Evolutionary conservation across 768 basidiomycete species (phyloP), one percentile per base, ranked within the genome.

Genomic region (Leccinum longicurvipes): DNA sequence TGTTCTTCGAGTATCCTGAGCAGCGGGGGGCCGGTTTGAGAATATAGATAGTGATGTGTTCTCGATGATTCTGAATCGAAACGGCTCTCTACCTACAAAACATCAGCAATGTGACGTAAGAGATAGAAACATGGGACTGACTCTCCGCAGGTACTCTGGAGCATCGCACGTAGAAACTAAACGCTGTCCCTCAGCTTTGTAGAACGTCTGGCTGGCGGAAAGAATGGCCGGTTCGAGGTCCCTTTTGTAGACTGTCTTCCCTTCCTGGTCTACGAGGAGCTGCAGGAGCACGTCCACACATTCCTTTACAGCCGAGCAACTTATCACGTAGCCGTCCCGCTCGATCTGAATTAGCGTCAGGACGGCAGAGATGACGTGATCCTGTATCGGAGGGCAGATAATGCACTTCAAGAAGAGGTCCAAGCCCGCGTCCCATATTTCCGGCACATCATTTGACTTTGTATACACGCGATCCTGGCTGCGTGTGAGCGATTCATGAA

Each of bases 381-480:
- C 83, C 62, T 89, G 85, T 73, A 98, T 95, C 48, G 93, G 86
- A 41, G 84, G 76, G 48, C 79, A 78, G 60, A 94, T 83, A 65
- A 97, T 92, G 57, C 85, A 85, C 54, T 84, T 79, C 51, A 93
- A 77, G 73, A 99, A 98, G 27, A 97, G 79, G 21, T 84, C 76
- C 25, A 91, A 76, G 8, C 97, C 95, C 44, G 88, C 83, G 7
- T 93, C 86, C 76, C 83, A 86, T 29, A 89, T 93, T 55, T 84
- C 79, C 0, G 90, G 93, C 3, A 96, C 85, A 7, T 79, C 76
- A n/a, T 86, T 85, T 36, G 79, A 68, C 58, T 82, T 82, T 1
- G 89, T 87, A 66, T 96, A 90, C 12, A 91, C 89, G 45, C 93
- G 91, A 76, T 99, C 97, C 97, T 99, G 66, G 19, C 21, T 21